Evolutionary conservation across 345 rosid species (phyloP), one percentile per base, ranked within the genome.

Genomic region (Murraya koenigii): DNA sequence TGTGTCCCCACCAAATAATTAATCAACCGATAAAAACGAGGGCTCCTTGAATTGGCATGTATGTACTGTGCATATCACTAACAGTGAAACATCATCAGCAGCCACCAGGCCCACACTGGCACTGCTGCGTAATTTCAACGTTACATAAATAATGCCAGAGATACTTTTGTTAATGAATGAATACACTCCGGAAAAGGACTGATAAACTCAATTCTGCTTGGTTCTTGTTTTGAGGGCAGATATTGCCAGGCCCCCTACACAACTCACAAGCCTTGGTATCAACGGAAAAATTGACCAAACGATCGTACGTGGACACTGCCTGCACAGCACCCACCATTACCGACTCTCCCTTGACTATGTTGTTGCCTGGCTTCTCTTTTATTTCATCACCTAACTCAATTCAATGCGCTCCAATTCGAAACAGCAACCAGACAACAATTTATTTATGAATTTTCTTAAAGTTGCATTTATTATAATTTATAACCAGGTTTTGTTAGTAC

Each of bases 361-460:
- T 72, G 65, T 74, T 64, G 35, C 39, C 6, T 36, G 15, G 19
- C 35, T 33, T 54, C 75, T 58, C 22, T 38, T n/a, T 28, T 35
- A 38, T 1, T 17, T 41, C 19, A 3, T 60, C 73, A 78, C 76
- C 78, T 26, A 64, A 39, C 77, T 33, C 66, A 61, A 66, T 79
- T 79, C 47, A 79, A 77, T 77, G 59, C 59, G 59, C 30, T 72
- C 30, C 80, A 76, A 66, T 56, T 69, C 33, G 14, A 32, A 44
- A 39, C 10, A 74, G 56, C 14, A 19, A 10, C 36, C 25, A 35
- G 20, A 3, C 49, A 44, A 41, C 49, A 41, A 13, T 0, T 11
- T 11, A n/a, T n/a, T n/a, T n/a, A n/a, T n/a, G n/a, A n/a, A n/a
- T n/a, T n/a, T n/a, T n/a, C n/a, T n/a, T n/a, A n/a, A n/a, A n/a